Evolutionary conservation across 345 rosid species (phyloP), one percentile per base, ranked within the genome.

Genomic region (Triadica sebifera): DNA sequence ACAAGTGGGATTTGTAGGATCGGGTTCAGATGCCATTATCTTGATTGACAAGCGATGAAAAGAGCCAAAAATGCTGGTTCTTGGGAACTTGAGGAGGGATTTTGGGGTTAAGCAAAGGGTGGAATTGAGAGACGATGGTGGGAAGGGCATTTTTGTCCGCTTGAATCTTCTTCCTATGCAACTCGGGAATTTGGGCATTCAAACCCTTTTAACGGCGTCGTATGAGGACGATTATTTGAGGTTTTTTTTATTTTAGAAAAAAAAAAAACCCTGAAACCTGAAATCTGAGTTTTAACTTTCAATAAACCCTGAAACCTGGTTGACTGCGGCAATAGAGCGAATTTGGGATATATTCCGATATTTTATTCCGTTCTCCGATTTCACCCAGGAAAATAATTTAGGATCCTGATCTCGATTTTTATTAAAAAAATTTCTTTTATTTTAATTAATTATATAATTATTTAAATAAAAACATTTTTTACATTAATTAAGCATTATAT

Each of bases 71-170:
- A 34, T 51, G 59, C 13, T 41, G 75, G 67, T 84, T 74, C 69
- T 84, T 81, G 70, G 61, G 72, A 66, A 46, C 15, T 45, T 60
- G 60, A 53, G 43, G 69, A 73, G 37, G 70, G 65, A 57, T 39
- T 81, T 85, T 62, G 79, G 69, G 45, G 79, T 6, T 11, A 65
- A 66, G 77, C 34, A 66, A 78, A 83, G 57, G 58, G 69, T 64
- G 68, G 76, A 66, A 38, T 41, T 71, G 71, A 67, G 61, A 10
- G 47, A 52, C 0, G 75, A 50, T 1, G 74, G 34, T 52, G 57
- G 7, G 53, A 37, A 8, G 79, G 78, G 74, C 86, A 80, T 83
- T 70, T 37, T 69, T 3, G 76, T 72, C 16, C 38, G 62, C 61
- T 67, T 38, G 0, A 2, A 13, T 24, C 5, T 70, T 56, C 20